phyloP scores from a whole-genome alignment of 2,329 filamentous ascomycete genomes.

The Ophiostoma triangulosporum region DNA sequence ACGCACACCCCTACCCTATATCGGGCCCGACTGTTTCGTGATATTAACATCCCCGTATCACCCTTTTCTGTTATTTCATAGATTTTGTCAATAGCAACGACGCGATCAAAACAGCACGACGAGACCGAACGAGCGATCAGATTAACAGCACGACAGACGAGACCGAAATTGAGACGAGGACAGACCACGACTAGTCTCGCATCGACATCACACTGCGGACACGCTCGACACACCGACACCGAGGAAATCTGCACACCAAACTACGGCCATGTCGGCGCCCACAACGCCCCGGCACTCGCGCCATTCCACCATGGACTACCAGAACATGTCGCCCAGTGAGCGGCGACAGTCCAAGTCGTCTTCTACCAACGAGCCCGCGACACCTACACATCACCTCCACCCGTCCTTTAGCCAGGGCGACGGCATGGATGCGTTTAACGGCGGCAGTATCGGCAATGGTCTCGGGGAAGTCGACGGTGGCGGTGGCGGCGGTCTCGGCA shows the following conservation, averaged over 20 bases:
- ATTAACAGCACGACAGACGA: not conserved
- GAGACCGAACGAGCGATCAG: conserved; percentile 1
- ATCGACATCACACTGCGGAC: too few relatives aligned
- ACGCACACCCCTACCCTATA: conserved; percentile 8
- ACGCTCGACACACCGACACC: not conserved
- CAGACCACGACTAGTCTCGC: not conserved
- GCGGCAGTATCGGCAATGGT: conserved; percentile 5
- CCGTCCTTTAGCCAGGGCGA: conserved; percentile 32
- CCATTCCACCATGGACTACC: conserved; percentile 41
- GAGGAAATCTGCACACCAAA: too few relatives aligned
- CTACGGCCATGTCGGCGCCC: conserved; percentile 24
- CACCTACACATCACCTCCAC: conserved; percentile 26
- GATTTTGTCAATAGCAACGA: conserved; percentile 10
- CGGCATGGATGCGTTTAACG: conserved; percentile 24
- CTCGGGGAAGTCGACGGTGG: conserved; percentile 20
- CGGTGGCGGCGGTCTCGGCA: conserved; percentile 50
- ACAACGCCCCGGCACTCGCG: conserved; percentile 47
- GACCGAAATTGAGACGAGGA: not conserved
- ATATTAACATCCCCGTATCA: conserved; percentile 4
- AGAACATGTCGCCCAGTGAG: conserved; percentile 26
- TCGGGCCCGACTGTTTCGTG: conserved; percentile 8
- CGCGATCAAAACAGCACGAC: not conserved
- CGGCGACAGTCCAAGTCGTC: conserved; percentile 36
- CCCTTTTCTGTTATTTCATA: conserved; percentile 1
- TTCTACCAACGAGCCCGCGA: conserved; percentile 30